A percentile compares a stretch with the other conserved stretches of the same genome.
These are phyloP conservation scores for Amaranthus tricolor DNA, from an alignment of 179 eudicot genomes.

Conservation along the genomic window DNA sequence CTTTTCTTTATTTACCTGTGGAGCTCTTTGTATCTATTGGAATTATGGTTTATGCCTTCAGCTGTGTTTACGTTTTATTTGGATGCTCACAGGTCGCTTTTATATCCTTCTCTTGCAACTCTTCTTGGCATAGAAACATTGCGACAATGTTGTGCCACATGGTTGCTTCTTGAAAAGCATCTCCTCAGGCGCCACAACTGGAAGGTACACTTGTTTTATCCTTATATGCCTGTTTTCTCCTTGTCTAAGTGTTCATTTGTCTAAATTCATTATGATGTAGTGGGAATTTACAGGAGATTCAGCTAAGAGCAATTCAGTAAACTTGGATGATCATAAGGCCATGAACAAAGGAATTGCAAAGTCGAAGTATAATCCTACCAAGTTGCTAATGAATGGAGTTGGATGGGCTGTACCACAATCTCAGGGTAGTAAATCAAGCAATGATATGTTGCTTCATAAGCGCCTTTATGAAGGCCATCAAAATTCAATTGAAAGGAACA, in stretches of 20 bases:
- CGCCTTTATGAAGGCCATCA: slow-evolving; percentile 41
- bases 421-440: slow-evolving; percentile 53
- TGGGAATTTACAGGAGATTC: slow-evolving; percentile 80
- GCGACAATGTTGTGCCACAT: slow-evolving; percentile 89
- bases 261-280: slow-evolving; percentile 50
- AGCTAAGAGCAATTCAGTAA: slow-evolving; percentile 47
- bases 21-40: slow-evolving; percentile 7
- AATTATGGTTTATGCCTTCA: slow-evolving; percentile 10
- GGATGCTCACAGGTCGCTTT: slow-evolving; percentile 57
- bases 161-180: slow-evolving; percentile 95
- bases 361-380: slow-evolving; percentile 58
- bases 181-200: slow-evolving; percentile 69
- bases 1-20: slow-evolving; percentile 2
- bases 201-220: slow-evolving; percentile 56
- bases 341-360: slow-evolving; percentile 41
- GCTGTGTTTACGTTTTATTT: slow-evolving; percentile 15
- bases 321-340: slow-evolving; percentile 35
- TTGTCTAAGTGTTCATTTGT: slow-evolving; percentile 16
- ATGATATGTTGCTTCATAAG: slow-evolving; percentile 47
- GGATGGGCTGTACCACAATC: slow-evolving; percentile 96
- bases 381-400: slow-evolving; percentile 73
- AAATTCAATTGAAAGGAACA: slow-evolving; percentile 34
- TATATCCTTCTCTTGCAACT: slow-evolving; percentile 86
- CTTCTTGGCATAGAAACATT: slow-evolving; percentile 96
- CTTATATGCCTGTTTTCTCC: slow-evolving; percentile 10